Evolutionary conservation across 2,329 filamentous ascomycete genomes (phyloP), one percentile per base, ranked within the genome.

Genomic region (Fusarium sulawesiense): DNA sequence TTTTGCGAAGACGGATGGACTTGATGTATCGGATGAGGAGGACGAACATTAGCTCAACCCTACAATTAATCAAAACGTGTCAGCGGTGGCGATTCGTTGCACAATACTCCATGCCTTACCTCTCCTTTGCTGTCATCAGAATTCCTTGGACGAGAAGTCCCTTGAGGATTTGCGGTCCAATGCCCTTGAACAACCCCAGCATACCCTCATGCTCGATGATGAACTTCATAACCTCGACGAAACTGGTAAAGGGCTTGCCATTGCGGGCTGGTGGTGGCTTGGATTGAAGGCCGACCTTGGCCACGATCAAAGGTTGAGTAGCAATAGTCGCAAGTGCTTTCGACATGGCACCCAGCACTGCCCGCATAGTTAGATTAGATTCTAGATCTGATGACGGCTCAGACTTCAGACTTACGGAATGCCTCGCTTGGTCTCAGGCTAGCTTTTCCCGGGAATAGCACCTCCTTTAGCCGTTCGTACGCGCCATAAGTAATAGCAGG

Each of bases 51-150:
- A 98, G 83, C 80, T 98, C 96, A 81, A 98, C 93, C 73, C 93
- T 93, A 63, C 23, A 14, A 32, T 10, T 11, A 42, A 30, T 34
- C 32, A 18, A 64, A 40, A 27, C 11, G 34, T 40, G 54, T 78
- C 61, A 75, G 74, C 62, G 48, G 42, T 27, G 44, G n/a, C 9
- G 7, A 37, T 40, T 40, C 20, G 5, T 23, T 20, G 5, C 9
- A 23, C 14, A 16, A 7, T 10, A 44, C 16, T 14, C 13, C 6
- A 34, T 3, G 50, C 76, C 85, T 72, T 85, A 94, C 92, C 94
- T 88, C 82, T 99, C 96, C 83, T 99, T 99, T 49, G 94, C 96
- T 94, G 98, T 99, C 96, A 99, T 99, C 41, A 99, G 85, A 59
- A 99, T 89, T 51, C 96, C 96, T 78, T 99, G 96, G 4, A 99